Evolutionary conservation across 352 stramenopile genomes (phyloP).

Genomic region (Lagenidium sp.): DNA sequence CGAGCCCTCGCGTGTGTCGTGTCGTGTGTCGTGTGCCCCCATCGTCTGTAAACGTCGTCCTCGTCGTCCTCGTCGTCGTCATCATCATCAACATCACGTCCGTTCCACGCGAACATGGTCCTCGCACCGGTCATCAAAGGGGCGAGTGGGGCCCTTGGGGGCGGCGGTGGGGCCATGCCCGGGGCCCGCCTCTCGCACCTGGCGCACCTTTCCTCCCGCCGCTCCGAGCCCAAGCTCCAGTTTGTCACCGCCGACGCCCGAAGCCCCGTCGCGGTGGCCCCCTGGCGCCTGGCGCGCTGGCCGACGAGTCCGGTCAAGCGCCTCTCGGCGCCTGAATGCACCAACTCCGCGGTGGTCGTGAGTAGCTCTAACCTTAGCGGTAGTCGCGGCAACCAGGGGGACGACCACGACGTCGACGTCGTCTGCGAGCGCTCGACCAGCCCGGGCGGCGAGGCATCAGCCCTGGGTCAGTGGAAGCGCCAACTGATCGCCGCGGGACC

Average conservation of each 20-base stretch:
- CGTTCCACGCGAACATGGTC: no score
- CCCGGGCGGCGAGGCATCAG: slow-evolving; percentile 3
- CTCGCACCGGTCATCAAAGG: slow-evolving; percentile 7
- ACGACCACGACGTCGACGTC: neutral
- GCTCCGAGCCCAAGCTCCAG: slow-evolving; percentile 14
- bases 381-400: slow-evolving; percentile 12
- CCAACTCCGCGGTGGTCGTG: slow-evolving; percentile 6
- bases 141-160: neutral
- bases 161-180: neutral
- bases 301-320: slow-evolving; percentile 12
- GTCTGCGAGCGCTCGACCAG: slow-evolving; percentile 1
- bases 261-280: no score
- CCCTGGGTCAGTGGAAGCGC: slow-evolving; percentile 10
- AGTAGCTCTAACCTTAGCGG: no score
- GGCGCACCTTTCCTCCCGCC: slow-evolving; percentile 10
- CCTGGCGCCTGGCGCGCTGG: slow-evolving; percentile 11
- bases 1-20: no score
- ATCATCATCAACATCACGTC: no score
- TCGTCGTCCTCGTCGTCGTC: neutral
- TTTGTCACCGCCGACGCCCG: slow-evolving; percentile 2
- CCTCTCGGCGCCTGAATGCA: slow-evolving; percentile 6
- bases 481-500: no score
- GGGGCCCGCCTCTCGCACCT: neutral
- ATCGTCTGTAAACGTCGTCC: no score
- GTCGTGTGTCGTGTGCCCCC: no score